Evolutionary conservation across 73 alveolate genomes (phyloP), one percentile per base, ranked within the genome.

Genomic region (Blepharisma japonicum): DNA sequence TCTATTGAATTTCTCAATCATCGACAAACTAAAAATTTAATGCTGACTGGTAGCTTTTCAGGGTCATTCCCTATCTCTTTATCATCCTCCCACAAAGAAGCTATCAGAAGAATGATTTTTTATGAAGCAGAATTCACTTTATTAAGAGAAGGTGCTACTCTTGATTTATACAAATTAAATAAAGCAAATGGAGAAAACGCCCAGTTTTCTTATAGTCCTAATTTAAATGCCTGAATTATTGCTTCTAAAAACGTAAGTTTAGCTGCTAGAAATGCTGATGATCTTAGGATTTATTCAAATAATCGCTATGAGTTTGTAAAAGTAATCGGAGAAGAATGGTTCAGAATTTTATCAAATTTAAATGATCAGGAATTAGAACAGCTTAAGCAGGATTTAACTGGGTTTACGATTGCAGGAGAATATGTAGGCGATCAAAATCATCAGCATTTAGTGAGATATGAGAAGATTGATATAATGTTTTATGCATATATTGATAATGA

Each of bases 141-240:
- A 32, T 32, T 32, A 32, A 32, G 42, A 32, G 42, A 32, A 32
- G 87, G 86, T 9, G 83, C 45, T 78, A 78, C 80, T 51, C 77
- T 87, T 14, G 86, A 77, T 49, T 70, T 78, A 9, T 83, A 76
- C 9, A 87, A 87, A 83, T 71, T 83, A 77, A 79, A 77, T 84
- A 94, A 94, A 80, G 99, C 97, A 14, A 94, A 94, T 83, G 99
- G 99, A 71, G 99, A 94, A 87, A 94, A 94, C 77, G 98, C 97
- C 11, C 94, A 94, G 79, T 82, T 94, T 6, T 81, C 96, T 0
- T 94, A 84, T 84, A 82, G 77, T 71, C 74, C 88, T 46, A 81
- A 85, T 45, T 72, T 87, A 23, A 91, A 86, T 55, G 76, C 80
- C 49, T 94, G 99, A 98, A 91, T 94, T 7, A 79, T 89, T 20